Evolutionary conservation across 352 stramenopile species (phyloP).

Genomic region (Globisporangium splendens): DNA sequence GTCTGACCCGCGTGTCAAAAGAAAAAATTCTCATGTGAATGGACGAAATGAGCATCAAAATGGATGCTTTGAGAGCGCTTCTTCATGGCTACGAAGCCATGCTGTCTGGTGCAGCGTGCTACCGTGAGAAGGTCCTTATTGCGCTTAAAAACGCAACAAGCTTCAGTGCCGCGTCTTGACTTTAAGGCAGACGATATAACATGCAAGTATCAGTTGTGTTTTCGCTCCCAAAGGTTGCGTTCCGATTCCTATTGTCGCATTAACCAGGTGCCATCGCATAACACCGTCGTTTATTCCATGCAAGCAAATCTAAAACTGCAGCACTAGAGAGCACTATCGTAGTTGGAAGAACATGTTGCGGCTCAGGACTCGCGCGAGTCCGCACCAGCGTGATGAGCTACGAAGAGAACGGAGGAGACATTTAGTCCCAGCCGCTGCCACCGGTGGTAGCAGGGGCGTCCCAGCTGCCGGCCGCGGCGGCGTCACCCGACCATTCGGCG

Average conservation of each 20-base stretch:
- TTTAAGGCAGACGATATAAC: background rate
- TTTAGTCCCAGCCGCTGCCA: constrained; percentile 81
- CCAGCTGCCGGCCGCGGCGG: constrained; percentile 48
- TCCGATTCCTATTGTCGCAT: constrained; percentile 63
- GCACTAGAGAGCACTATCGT: constrained; percentile 1
- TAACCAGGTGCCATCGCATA: constrained; percentile 92
- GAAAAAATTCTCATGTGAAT: too few species aligned
- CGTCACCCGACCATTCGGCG: constrained; percentile 80
- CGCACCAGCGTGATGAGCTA: constrained; percentile 1
- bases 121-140: too few species aligned
- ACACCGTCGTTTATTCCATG: constrained; percentile 93
- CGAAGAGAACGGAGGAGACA: constrained; percentile 19
- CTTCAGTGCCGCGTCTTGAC: too few species aligned
- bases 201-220: background rate
- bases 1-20: too few species aligned
- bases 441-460: constrained; percentile 40
- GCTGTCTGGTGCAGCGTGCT: too few species aligned
- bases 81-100: too few species aligned
- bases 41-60: too few species aligned
- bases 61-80: too few species aligned
- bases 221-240: background rate
- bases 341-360: constrained; percentile 4
- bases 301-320: constrained; percentile 16
- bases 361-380: constrained; percentile 13
- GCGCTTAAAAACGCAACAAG: too few species aligned